phyloP scores from a whole-genome alignment of 1,284 basidiomycete genomes.

The Trichosporon sp. region DNA sequence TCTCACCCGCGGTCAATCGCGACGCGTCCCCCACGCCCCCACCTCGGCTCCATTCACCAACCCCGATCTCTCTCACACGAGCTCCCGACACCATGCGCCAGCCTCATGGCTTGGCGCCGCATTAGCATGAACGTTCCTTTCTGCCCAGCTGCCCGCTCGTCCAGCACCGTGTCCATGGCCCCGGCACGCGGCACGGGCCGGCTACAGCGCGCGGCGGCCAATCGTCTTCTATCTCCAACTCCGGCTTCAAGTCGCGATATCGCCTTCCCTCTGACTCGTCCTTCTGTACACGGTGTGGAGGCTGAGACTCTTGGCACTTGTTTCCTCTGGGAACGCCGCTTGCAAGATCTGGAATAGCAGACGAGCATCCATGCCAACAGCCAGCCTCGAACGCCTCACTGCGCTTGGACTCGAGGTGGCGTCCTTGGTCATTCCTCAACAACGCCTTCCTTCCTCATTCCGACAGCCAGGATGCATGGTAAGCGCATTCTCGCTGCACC shows the following conservation, averaged over 20 bases:
- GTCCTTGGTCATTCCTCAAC: background rate
- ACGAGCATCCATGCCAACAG: background rate
- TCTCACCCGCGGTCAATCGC: background rate
- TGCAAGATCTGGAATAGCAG: background rate
- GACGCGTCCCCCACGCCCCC: background rate
- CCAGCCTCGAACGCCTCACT: background rate
- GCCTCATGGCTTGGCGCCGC: background rate
- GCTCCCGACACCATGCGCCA: background rate
- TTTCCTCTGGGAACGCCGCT: background rate
- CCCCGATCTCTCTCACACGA: background rate
- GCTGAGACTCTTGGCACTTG: background rate
- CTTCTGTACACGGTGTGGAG: background rate
- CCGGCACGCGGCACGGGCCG: background rate
- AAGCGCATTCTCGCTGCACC: background rate
- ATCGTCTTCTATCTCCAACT: background rate
- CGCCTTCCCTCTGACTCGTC: background rate
- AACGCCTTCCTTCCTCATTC: background rate
- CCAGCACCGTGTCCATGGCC: background rate
- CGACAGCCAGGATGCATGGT: background rate
- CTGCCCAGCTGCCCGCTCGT: background rate
- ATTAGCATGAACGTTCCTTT: background rate
- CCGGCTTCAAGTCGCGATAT: background rate
- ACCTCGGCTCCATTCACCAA: background rate
- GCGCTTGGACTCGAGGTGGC: background rate
- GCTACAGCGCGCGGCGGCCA: background rate